Evolutionary conservation across 1,139 yeast genomes (phyloP), one percentile per base, ranked within the genome.

Genomic region (Taphrina sp.): DNA sequence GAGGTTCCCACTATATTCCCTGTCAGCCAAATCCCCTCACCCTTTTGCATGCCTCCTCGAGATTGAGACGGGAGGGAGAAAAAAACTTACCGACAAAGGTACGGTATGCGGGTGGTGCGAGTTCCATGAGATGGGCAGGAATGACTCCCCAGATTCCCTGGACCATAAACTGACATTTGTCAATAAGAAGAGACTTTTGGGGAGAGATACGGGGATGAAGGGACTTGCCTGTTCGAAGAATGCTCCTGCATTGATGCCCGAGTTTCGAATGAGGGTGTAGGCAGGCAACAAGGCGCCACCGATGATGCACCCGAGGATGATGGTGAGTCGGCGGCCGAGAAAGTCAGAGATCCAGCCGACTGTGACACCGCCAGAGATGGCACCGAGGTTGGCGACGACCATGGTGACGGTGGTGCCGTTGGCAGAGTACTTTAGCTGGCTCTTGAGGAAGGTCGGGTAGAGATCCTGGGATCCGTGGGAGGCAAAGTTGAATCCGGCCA

Each of bases 81-180:
- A n/a, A n/a, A n/a, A n/a, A n/a, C n/a, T n/a, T n/a, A n/a, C n/a
- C 80, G 52, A 83, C 82, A 62, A 85, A 81, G 2, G 90, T 75
- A 67, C 85, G 77, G 71, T 82, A 83, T 62, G 83, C 82, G 22
- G 90, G 92, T 45, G 83, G 45, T 10, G 92, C 78, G 61, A 86
- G 75, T 70, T 85, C 95, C 1, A 86, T 76, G 52, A 85, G 73
- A 68, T 85, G 88, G 61, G 84, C 79, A 56, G 95, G 95, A 62
- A 84, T 77, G 44, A 85, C 85, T 63, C 95, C 94, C 89, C 95
- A 87, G 16, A 88, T 85, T 62, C 95, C 95, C 70, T 85, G 95
- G 49, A 86, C 92, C 63, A 81, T 81, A 65, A 82, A 80, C 69
- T n/a, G n/a, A n/a, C n/a, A n/a, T n/a, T n/a, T n/a, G n/a, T n/a